Evolutionary conservation across 1,284 basidiomycete genomes (phyloP).

Genomic region (Cryptococcus amylolentus): DNA sequence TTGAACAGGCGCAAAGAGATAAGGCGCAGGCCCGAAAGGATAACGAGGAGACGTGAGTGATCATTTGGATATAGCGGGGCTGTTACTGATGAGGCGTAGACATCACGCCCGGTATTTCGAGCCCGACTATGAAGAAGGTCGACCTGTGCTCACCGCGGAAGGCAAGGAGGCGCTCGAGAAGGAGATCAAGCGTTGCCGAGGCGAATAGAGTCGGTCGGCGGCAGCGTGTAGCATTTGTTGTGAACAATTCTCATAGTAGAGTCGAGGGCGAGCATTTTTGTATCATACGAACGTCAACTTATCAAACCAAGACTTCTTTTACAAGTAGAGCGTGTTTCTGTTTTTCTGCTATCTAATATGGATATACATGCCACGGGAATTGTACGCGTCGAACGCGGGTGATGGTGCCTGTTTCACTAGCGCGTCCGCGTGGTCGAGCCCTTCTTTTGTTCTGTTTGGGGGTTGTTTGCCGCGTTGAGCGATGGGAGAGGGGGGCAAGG

Average conservation of each 20-base stretch:
- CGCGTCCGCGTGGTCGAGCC: too few species aligned
- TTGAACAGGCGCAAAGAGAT: constrained; percentile 86
- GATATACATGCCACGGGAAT: too few species aligned
- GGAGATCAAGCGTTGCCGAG: constrained; percentile 53
- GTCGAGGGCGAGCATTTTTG: too few species aligned
- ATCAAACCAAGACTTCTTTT: too few species aligned
- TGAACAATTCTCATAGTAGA: not conserved
- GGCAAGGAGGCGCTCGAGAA: constrained; percentile 67
- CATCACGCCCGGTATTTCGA: constrained; percentile 80
- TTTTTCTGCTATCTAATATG: too few species aligned
- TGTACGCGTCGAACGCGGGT: too few species aligned
- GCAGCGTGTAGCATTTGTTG: not conserved
- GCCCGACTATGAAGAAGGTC: constrained; percentile 66
- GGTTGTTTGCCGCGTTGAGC: too few species aligned
- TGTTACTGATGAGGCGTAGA: constrained; percentile 50
- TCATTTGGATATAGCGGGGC: not conserved
- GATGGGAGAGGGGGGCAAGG: too few species aligned
- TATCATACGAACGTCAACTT: too few species aligned
- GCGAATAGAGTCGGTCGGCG: not conserved
- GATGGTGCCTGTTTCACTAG: too few species aligned
- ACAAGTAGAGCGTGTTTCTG: too few species aligned
- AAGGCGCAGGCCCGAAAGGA: constrained; percentile 76
- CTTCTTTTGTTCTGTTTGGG: too few species aligned
- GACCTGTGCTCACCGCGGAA: constrained; percentile 66
- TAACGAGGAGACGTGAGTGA: constrained; percentile 68